Percentiles rank a stretch among this genome's conserved stretches.
Evolutionary conservation across 2,329 filamentous ascomycete genomes (phyloP).

Genomic region (Aspergillus ochraceus): DNA sequence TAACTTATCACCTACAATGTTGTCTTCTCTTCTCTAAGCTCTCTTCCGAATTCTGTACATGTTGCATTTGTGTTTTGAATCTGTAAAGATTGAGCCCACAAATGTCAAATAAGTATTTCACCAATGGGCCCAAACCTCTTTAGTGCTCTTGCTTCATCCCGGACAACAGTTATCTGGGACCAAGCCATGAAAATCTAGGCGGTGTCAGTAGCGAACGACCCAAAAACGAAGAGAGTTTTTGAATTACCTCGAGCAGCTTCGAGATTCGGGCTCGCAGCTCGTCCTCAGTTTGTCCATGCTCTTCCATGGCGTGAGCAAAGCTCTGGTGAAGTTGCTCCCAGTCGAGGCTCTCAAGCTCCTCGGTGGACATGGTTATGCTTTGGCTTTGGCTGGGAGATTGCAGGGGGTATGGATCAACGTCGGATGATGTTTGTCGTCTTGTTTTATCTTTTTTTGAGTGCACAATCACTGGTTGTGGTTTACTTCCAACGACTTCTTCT

Average conservation of each 20-base stretch:
- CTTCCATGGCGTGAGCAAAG: constrained; percentile 66
- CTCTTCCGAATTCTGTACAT: constrained; percentile 72
- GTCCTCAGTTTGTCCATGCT: constrained; percentile 64
- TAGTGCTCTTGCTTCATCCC: constrained; percentile 74
- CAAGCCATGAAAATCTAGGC: constrained; percentile 76
- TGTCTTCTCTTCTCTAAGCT: constrained; percentile 71
- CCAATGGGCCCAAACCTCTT: constrained; percentile 61
- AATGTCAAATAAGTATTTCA: background rate
- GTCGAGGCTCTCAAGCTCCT: constrained; percentile 61
- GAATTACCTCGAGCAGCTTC: constrained; percentile 61
- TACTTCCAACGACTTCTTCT: background rate
- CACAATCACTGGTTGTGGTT: background rate
- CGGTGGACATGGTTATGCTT: constrained; percentile 41
- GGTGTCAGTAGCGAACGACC: constrained; percentile 4
- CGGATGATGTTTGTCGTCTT: too few relatives aligned
- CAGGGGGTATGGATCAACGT: background rate
- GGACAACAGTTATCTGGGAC: constrained; percentile 69
- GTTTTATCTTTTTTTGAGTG: background rate
- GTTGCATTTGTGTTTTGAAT: constrained; percentile 74
- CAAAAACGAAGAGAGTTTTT: background rate
- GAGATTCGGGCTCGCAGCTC: constrained; percentile 67
- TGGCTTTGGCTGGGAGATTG: background rate
- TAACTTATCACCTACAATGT: constrained; percentile 64
- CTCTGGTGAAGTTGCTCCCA: constrained; percentile 75
- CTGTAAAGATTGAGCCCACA: constrained; percentile 42